Base-by-base conservation (phyloP, 805 yeast genomes). In the Ogataea salicorniae region DNA sequence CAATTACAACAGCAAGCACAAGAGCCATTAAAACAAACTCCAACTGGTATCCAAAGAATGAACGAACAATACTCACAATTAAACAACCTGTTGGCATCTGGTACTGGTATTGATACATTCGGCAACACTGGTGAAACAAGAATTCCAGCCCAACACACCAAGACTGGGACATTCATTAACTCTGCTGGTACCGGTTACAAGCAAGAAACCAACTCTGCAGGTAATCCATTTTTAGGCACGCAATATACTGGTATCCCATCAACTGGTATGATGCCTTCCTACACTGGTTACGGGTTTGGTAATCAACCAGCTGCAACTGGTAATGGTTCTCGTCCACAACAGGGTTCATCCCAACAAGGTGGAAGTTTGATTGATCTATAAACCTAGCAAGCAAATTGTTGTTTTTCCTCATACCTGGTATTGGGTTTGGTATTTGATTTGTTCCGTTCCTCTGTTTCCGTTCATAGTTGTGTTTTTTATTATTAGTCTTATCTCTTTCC, bases 281-380 rank as follows among this genome's bases (percentile, higher is more conserved):
- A 86, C 60, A 91, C 98, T 2, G 98, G 98, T 2, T 90, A 81
- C 62, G 98, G 98, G 1, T 91, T 91, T 67, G 97, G 97, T 42
- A 91, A 90, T 57, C 88, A 83, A 52, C 68, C 66, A 31, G 14
- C 43, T 13, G 41, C 34, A 6, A 34, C 34, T 43, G 34, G 39
- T 4, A 42, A 31, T 39, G 44, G 36, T 11, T 36, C 46, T 26
- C 31, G 31, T 14, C 33, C 20, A 43, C 66, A 61, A 23, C 61
- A 59, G n/a, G 56, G 59, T 34, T 61, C 61, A 48, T 20, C 49
- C 11, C 50, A 51, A 11, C 55, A 50, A 41, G 59, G 60, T 17
- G 54, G 55, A 20, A 67, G 69, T 45, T 53, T 67, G 52, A 67
- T 67, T 39, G 71, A 67, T 43, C 51, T 67, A 17, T 66, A 47